These are phyloP conservation scores for Lolium perenne DNA, from an alignment of 176 grass and related monocot species.

Conservation along the genomic window DNA sequence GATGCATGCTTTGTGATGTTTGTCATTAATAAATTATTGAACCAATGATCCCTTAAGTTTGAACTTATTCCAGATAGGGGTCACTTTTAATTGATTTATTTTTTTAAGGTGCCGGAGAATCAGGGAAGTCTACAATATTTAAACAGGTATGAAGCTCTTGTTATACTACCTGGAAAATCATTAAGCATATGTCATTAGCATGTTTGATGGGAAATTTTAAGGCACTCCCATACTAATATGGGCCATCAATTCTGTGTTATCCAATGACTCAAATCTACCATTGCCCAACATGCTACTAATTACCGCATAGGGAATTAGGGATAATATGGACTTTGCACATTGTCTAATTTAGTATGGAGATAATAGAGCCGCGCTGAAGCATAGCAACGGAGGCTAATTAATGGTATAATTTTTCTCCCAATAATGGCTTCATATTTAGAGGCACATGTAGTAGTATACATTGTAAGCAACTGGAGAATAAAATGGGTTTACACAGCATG, in stretches of 20 bases:
- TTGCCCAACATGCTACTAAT: not conserved
- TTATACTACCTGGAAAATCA: slow-evolving; percentile 31
- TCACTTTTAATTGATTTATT: not conserved
- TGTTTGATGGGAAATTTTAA: not conserved
- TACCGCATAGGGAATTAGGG: not conserved
- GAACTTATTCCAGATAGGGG: not conserved
- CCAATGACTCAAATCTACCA: not conserved
- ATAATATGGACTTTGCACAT: not conserved
- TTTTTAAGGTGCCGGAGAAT: slow-evolving; percentile 67
- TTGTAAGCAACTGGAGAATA: not conserved
- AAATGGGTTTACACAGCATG: not conserved
- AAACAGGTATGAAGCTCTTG: slow-evolving; percentile 66
- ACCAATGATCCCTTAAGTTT: not conserved
- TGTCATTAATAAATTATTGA: not conserved
- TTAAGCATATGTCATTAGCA: not conserved
- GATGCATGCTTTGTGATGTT: not conserved
- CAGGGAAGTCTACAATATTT: slow-evolving; percentile 98
- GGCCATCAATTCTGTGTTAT: not conserved
- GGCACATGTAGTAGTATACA: not conserved
- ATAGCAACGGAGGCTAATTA: not conserved
- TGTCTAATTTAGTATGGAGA: not conserved
- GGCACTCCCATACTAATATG: not conserved
- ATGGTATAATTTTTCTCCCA: not conserved
- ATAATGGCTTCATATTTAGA: not conserved
- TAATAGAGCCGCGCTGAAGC: not conserved